phyloP scores from a whole-genome alignment of 495 filamentous ascomycete genomes.

The Acidiella bohemica region DNA sequence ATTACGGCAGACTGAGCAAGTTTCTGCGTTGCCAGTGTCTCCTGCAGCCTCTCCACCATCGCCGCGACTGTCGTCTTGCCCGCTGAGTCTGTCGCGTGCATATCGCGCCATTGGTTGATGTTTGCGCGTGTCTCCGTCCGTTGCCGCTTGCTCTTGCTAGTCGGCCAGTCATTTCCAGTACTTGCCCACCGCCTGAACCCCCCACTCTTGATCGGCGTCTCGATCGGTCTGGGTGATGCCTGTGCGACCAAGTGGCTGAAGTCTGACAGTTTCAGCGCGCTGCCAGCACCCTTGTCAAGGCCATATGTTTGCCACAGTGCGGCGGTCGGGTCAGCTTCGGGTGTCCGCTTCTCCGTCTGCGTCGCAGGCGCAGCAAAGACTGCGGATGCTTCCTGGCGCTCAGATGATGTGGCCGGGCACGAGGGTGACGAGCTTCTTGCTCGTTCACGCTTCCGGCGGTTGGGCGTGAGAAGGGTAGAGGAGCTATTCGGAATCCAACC shows the following conservation, averaged over 20 bases:
- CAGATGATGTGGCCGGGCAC: conserved; percentile 46
- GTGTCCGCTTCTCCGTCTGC: conserved; percentile 48
- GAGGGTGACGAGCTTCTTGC: conserved; percentile 62
- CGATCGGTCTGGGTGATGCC: conserved; percentile 26
- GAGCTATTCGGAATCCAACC: conserved; percentile 48
- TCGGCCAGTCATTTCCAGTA: conserved; percentile 55
- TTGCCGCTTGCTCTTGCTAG: conserved; percentile 37
- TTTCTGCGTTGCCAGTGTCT: conserved; percentile 37
- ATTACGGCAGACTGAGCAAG: conserved; percentile 20
- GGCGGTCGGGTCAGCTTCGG: conserved; percentile 65
- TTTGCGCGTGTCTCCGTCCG: conserved; percentile 39
- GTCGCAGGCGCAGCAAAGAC: conserved; percentile 34
- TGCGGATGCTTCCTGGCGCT: conserved; percentile 38
- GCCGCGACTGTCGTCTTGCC: conserved; percentile 45
- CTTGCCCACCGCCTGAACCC: conserved; percentile 38
- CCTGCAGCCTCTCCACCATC: conserved; percentile 55
- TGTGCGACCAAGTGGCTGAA: conserved; percentile 27
- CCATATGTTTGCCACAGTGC: conserved; percentile 80
- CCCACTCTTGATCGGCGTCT: conserved; percentile 20
- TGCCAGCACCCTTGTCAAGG: conserved; percentile 14
- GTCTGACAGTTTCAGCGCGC: conserved; percentile 15
- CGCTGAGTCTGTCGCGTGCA: not conserved
- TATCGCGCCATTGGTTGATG: conserved; percentile 18
- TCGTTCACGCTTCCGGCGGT: conserved; percentile 50
- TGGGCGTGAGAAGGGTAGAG: conserved; percentile 37